Evolutionary conservation across 2,329 filamentous ascomycete genomes (phyloP).

Genomic region (Fusarium abutilonis): DNA sequence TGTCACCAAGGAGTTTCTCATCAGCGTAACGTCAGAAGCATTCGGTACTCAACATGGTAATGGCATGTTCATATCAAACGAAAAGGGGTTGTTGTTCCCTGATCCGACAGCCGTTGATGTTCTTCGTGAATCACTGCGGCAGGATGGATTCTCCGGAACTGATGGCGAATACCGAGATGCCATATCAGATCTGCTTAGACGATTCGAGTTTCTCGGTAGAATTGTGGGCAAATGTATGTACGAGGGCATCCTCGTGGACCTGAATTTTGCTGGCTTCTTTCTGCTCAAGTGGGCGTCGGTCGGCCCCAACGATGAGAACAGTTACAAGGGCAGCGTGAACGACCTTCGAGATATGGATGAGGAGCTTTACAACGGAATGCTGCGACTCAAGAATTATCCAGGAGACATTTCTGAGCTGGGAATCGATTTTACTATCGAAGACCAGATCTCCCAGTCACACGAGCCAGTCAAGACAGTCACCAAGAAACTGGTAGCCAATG

Average conservation of each 20-base stretch:
- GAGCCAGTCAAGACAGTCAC: constrained; percentile 70
- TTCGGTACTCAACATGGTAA: constrained; percentile 65
- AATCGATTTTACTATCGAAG: constrained; percentile 89
- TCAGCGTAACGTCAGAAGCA: constrained; percentile 84
- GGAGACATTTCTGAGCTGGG: constrained; percentile 77
- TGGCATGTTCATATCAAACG: constrained; percentile 82
- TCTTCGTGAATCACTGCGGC: constrained; percentile 66
- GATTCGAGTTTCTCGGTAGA: constrained; percentile 91
- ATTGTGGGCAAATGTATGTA: constrained; percentile 97
- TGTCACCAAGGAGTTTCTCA: constrained; percentile 97
- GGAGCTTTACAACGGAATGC: constrained; percentile 85
- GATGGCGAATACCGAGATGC: constrained; percentile 65
- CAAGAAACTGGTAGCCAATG: constrained; percentile 78
- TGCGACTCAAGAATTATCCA: constrained; percentile 83
- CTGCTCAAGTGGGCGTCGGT: constrained; percentile 92
- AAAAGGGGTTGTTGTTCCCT: constrained; percentile 86
- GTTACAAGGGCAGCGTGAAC: constrained; percentile 92
- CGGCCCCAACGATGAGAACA: constrained; percentile 69
- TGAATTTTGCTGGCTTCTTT: constrained; percentile 94
- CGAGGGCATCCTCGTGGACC: constrained; percentile 93
- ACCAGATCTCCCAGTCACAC: constrained; percentile 64
- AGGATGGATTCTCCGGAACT: constrained; percentile 61
- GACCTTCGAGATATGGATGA: constrained; percentile 93
- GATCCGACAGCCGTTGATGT: constrained; percentile 83
- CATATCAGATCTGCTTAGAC: constrained; percentile 70